phyloP scores from a whole-genome alignment of 2,329 filamentous ascomycete genomes.

The Neofusicoccum ribis region DNA sequence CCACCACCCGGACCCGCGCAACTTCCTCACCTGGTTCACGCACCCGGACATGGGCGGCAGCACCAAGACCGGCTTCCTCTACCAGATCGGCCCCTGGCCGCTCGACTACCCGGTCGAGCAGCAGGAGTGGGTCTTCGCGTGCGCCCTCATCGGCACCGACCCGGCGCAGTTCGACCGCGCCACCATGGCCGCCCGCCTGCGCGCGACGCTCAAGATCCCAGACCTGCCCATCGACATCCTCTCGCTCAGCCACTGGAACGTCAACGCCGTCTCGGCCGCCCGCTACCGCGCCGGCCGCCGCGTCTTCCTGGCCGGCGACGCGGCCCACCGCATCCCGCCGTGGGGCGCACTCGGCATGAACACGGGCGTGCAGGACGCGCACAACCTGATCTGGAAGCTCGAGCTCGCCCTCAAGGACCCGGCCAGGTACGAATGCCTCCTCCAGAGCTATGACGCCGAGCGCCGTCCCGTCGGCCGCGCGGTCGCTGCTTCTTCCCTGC shows the following conservation, averaged over 20 bases:
- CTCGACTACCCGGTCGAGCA: conserved; percentile 22
- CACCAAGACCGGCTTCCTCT: conserved; percentile 35
- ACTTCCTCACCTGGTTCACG: conserved; percentile 40
- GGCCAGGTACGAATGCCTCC: conserved; percentile 19
- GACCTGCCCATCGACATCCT: conserved; percentile 33
- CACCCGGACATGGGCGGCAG: conserved; percentile 37
- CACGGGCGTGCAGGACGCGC: conserved; percentile 40
- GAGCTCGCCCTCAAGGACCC: conserved; percentile 25
- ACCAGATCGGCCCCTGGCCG: conserved; percentile 36
- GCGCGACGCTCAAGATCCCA: conserved; percentile 26
- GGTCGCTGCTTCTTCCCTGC: conserved; percentile 25
- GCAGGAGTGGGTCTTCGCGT: conserved; percentile 37
- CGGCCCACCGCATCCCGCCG: conserved; percentile 39
- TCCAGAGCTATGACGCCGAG: conserved; percentile 37
- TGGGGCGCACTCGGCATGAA: conserved; percentile 41
- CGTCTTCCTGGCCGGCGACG: conserved; percentile 40
- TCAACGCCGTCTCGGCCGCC: conserved; percentile 24
- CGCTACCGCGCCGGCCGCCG: conserved; percentile 26
- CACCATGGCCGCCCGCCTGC: conserved; percentile 26
- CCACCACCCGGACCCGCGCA: conserved; percentile 30
- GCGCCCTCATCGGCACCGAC: conserved; percentile 27
- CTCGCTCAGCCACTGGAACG: conserved; percentile 34
- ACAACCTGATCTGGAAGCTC: conserved; percentile 43
- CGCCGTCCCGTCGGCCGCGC: conserved; percentile 33
- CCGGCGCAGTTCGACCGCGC: conserved; percentile 22